phyloP scores from a whole-genome alignment of 768 basidiomycete genomes.

The Leccinum barrowsii region DNA sequence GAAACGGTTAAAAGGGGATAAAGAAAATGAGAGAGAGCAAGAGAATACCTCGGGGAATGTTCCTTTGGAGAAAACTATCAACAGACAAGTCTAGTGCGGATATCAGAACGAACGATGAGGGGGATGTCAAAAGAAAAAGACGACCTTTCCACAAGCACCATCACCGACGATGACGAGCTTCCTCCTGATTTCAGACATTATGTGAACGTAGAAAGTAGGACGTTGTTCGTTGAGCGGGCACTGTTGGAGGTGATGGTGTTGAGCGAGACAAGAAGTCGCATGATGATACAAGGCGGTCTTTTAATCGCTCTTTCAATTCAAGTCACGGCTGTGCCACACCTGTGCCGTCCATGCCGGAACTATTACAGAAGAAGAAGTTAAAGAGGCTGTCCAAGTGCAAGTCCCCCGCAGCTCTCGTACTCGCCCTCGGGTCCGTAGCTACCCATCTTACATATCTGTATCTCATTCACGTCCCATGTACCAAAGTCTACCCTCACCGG shows the following conservation, averaged over 20 bases:
- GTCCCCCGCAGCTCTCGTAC: conserved; percentile 47
- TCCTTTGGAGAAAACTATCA: conserved; percentile 96
- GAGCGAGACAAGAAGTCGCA: conserved; percentile 39
- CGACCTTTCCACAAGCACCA: conserved; percentile 93
- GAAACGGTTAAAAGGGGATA: neutral
- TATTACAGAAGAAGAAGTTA: neutral
- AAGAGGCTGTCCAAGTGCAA: neutral
- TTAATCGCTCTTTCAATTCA: conserved; percentile 33
- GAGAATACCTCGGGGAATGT: conserved; percentile 84
- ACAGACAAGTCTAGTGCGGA: conserved; percentile 70
- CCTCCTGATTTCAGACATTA: conserved; percentile 96
- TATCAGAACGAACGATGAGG: conserved; percentile 17
- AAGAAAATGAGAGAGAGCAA: neutral
- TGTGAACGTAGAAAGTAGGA: conserved; percentile 33
- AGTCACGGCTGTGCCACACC: conserved; percentile 28
- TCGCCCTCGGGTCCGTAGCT: conserved; percentile 60
- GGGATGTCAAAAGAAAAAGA: neutral
- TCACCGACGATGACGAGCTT: conserved; percentile 99
- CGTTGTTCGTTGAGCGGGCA: conserved; percentile 32
- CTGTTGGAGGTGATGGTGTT: conserved; percentile 36
- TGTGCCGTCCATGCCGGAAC: conserved; percentile 27
- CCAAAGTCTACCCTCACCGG: conserved; percentile 47
- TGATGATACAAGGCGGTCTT: conserved; percentile 35
- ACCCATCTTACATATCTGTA: conserved; percentile 72
- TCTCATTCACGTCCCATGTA: conserved; percentile 46